Evolutionary conservation across 225 moss, liverwort and hornwort genomes (phyloP).

Genomic region (Ulota crispa): DNA sequence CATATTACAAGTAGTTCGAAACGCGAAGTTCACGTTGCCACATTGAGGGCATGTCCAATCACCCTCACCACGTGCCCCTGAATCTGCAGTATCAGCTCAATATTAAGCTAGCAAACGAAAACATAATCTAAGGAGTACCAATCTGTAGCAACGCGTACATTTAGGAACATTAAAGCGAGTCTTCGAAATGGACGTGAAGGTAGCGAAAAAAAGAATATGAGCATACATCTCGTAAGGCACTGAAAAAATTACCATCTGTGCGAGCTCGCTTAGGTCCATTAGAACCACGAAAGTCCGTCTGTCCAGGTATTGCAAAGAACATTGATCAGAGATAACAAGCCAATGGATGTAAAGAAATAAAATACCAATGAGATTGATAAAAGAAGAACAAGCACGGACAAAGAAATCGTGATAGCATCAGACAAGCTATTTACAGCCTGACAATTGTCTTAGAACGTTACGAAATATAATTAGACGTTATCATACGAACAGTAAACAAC

Average conservation of each 20-base stretch:
- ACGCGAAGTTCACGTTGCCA: slow-evolving; percentile 99
- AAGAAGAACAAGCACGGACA: neutral
- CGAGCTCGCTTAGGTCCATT: slow-evolving; percentile 65
- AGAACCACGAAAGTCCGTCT: slow-evolving; percentile 63
- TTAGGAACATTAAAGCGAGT: neutral
- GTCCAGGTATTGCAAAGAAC: slow-evolving; percentile 2
- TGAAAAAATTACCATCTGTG: slow-evolving; percentile 48
- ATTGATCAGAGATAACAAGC: neutral
- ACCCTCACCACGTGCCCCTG: slow-evolving; percentile 88
- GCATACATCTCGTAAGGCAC: neutral
- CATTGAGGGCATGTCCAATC: slow-evolving; percentile 99
- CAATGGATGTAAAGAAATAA: neutral
- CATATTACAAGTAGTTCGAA: slow-evolving; percentile 98
- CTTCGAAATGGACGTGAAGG: neutral
- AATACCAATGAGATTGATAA: neutral
- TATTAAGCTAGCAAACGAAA: slow-evolving; percentile 11
- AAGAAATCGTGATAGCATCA: neutral
- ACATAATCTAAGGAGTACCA: neutral
- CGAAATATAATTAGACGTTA: neutral
- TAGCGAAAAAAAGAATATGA: neutral
- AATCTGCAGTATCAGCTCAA: slow-evolving; percentile 33
- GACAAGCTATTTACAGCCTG: neutral
- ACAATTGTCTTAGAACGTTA: slow-evolving; percentile 8
- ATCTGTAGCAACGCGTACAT: neutral
- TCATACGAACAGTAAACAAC: neutral